Evolutionary conservation across 2,329 filamentous ascomycete genomes (phyloP), one percentile per base, ranked within the genome.

Genomic region (Talaromyces sp.): DNA sequence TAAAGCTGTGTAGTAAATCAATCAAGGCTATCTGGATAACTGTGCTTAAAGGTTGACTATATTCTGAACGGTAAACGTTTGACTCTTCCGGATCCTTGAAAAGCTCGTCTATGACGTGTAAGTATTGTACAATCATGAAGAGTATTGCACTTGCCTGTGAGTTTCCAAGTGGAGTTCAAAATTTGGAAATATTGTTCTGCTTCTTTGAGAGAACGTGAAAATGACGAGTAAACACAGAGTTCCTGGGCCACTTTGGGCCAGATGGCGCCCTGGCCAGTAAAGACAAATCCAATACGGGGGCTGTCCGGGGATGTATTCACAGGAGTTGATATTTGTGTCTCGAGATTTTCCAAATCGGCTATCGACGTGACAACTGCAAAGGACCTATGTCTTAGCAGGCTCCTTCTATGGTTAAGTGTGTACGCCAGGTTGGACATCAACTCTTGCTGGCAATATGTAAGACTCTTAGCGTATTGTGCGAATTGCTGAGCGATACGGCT

Each of bases 181-280:
- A 5, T 5, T 6, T 40, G 36, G 3, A 40, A 14, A 40, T 40
- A 40, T 40, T 16, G 4, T 16, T 40, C 36, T 16, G 36, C 36
- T 40, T 40, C 36, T 40, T 40, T 40, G 5, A 40, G 36, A 14
- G 36, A n/a, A 6, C 14, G 14, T 16, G 16, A 5, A 40, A 40
- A 40, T 14, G 4, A 16, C 36, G 36, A 14, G 14, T 40, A 40
- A 16, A 40, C 64, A 52, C 64, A 68, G 4, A 71, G 28, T 18
- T 70, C 54, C 57, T 63, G 60, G 55, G 70, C 71, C 70, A 76
- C 74, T 42, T 70, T 68, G 3, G 69, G 57, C 58, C 76, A 76
- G 34, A 72, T 68, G 14, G 72, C 69, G 4, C 75, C 75, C 61
- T 78, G 75, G 12, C 75, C 75, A 5, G 75, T 75, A 47, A 76